phyloP scores from a whole-genome alignment of 179 eudicot species.

The Sideroxylon spinosum region DNA sequence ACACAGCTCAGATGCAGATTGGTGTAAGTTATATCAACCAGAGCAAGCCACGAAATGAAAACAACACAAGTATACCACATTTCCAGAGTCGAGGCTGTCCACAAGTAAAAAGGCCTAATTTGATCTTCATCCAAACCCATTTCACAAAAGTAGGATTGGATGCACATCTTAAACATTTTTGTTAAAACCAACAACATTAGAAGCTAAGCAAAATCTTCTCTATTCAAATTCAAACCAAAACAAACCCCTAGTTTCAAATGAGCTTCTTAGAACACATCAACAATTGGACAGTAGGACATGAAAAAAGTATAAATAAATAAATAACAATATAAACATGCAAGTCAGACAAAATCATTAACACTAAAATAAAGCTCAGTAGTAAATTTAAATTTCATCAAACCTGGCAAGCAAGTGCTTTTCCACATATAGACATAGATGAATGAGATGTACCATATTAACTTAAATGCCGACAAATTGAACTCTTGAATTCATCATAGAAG shows the following conservation, averaged over 20 bases:
- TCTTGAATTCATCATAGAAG: background rate
- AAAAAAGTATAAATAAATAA: background rate
- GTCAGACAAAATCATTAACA: background rate
- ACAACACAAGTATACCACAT: background rate
- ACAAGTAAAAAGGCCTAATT: background rate
- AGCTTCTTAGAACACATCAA: background rate
- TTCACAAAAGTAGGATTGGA: background rate
- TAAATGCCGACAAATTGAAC: background rate
- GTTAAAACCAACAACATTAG: background rate
- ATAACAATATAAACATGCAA: background rate
- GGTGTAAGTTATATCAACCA: background rate
- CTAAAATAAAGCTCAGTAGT: background rate
- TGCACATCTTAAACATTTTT: background rate
- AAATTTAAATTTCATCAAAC: background rate
- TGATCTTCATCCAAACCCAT: background rate
- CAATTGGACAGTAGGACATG: background rate
- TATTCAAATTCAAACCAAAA: constrained; percentile 6
- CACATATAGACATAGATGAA: constrained; percentile 1
- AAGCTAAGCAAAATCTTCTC: background rate
- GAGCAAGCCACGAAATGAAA: background rate
- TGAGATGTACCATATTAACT: background rate
- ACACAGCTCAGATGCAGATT: background rate
- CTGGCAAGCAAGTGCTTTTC: background rate
- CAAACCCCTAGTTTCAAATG: background rate
- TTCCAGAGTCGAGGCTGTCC: background rate